Percentiles rank a stretch among this genome's conserved stretches.
Evolutionary conservation across 257 asterid genomes (phyloP).

Genomic region (Anisodus acutangulus): DNA sequence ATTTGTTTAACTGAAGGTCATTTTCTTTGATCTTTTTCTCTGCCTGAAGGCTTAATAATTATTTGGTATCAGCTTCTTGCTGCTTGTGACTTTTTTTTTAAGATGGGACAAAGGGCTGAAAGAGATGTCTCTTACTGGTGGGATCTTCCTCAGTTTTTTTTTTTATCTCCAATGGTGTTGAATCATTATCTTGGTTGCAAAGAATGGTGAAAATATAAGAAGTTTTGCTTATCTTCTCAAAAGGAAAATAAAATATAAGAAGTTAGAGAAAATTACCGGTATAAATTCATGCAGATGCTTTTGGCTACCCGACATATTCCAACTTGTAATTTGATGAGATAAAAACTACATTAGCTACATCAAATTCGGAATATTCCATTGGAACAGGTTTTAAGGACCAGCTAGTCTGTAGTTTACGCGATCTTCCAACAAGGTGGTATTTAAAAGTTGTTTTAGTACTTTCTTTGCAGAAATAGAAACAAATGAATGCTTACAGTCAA

Average conservation of each 20-base stretch:
- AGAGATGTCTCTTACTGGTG: background rate
- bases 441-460: constrained; percentile 31
- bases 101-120: background rate
- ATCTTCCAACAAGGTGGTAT: background rate
- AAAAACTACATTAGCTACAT: background rate
- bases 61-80: constrained; percentile 13
- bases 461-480: constrained; percentile 74
- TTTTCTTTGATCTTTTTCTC: background rate
- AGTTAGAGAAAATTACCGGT: background rate
- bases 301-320: background rate
- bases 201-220: constrained; percentile 1
- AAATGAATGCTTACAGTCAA: constrained; percentile 78
- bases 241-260: background rate
- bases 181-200: constrained; percentile 16
- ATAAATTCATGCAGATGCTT: constrained; percentile 10
- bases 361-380: background rate
- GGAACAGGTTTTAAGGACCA: background rate
- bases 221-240: background rate
- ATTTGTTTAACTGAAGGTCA: constrained; percentile 61
- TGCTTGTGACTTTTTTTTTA: background rate
- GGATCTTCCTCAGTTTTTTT: constrained; percentile 15
- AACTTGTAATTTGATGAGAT: constrained; percentile 3
- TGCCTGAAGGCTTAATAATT: background rate
- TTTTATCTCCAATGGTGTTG: background rate
- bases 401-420: background rate